Conservation (phyloP, 345 rosid species). For the Cardamine occulta region DNA sequence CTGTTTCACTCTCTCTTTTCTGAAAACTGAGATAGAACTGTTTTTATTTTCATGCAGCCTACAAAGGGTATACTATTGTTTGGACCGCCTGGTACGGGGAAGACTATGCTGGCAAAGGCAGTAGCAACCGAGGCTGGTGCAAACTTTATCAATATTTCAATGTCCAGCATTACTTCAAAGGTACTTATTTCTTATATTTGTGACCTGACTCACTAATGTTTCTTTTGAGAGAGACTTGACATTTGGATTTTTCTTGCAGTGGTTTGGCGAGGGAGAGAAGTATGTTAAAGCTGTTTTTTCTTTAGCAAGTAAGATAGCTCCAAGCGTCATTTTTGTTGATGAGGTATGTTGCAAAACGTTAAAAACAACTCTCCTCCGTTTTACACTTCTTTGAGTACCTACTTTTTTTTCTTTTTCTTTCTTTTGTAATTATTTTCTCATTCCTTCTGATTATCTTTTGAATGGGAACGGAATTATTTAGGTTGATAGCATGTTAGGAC, state of each 20-base stretch:
- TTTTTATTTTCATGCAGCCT: constrained; percentile 58
- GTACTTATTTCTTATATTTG: constrained; percentile 43
- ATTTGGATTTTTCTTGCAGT: constrained; percentile 56
- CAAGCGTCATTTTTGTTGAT: constrained; percentile 92
- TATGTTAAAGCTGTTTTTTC: constrained; percentile 98
- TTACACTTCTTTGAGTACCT: background rate
- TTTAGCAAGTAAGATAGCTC: constrained; percentile 98
- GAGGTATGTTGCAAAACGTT: constrained; percentile 61
- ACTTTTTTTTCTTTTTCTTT: background rate
- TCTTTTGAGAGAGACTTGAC: constrained; percentile 3
- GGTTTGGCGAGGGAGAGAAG: constrained; percentile 99
- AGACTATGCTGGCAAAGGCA: constrained; percentile 99
- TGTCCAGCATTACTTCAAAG: constrained; percentile 99
- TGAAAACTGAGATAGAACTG: constrained; percentile 19
- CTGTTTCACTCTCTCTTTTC: constrained; percentile 16
- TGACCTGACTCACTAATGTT: background rate
- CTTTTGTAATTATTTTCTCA: background rate
- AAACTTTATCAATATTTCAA: constrained; percentile 92
- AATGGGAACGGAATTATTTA: constrained; percentile 31
- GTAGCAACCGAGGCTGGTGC: constrained; percentile 99
- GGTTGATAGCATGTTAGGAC: constrained; percentile 99
- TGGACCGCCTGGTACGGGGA: constrained; percentile 99
- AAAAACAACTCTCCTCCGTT: background rate
- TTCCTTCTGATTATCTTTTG: background rate
- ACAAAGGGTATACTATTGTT: constrained; percentile 94